phyloP scores from a whole-genome alignment of 2,329 filamentous ascomycete species.

The Pestalotiopsis sp. region DNA sequence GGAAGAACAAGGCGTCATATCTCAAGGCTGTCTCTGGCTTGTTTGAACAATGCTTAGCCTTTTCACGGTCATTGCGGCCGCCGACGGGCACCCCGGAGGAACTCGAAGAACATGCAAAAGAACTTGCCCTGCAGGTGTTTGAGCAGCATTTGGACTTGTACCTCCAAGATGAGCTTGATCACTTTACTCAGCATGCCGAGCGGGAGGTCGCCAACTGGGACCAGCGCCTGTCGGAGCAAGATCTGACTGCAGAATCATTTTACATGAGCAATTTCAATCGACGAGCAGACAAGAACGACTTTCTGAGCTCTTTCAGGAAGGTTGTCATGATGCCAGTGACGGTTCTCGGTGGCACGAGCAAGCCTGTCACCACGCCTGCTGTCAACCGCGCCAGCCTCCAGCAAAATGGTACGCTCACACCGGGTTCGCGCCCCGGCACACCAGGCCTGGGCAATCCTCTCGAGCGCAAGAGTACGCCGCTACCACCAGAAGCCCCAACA shows the following conservation, averaged over 20 bases:
- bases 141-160: constrained; percentile 95
- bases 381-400: constrained; percentile 30
- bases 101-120: constrained; percentile 64
- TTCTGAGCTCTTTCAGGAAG: constrained; percentile 94
- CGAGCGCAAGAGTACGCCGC: constrained; percentile 40
- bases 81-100: constrained; percentile 62
- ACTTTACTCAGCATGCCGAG: constrained; percentile 76
- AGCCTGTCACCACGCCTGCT: constrained; percentile 30
- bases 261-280: constrained; percentile 95
- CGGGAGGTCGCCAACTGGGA: constrained; percentile 83
- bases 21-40: constrained; percentile 83
- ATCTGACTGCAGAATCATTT: constrained; percentile 86
- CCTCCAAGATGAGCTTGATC: constrained; percentile 84
- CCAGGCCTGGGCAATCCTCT: constrained; percentile 39
- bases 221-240: constrained; percentile 86
- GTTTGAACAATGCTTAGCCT: constrained; percentile 81
- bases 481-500: constrained; percentile 71
- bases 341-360: constrained; percentile 58
- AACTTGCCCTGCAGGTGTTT: constrained; percentile 72
- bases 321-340: constrained; percentile 99
- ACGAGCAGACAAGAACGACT: constrained; percentile 94
- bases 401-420: constrained; percentile 24
- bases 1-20: constrained; percentile 72
- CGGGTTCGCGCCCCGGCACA: constrained; percentile 50
- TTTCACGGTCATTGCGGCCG: constrained; percentile 69